Evolutionary conservation across 805 yeast species (phyloP).

Genomic region (Yamadazyma nakazawae): DNA sequence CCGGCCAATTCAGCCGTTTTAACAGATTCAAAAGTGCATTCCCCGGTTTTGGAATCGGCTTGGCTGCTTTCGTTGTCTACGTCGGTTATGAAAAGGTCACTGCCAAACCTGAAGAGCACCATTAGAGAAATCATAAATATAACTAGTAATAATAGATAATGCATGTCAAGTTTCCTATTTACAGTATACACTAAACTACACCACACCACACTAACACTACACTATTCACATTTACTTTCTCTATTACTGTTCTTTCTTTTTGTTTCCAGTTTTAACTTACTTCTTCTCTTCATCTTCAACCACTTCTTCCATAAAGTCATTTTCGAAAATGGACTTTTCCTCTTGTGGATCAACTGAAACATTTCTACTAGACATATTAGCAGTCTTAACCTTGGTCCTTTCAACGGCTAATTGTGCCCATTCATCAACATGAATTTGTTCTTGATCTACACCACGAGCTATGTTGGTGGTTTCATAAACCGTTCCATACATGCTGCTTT

Average conservation of each 20-base stretch:
- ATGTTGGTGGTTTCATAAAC: slow-evolving; percentile 59
- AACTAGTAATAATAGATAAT: slow-evolving; percentile 1
- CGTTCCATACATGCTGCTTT: slow-evolving; percentile 82
- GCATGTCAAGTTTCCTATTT: not conserved
- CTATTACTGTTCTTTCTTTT: not conserved
- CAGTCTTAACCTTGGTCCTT: slow-evolving; percentile 54
- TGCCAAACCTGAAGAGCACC: slow-evolving; percentile 29
- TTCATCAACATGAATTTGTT: slow-evolving; percentile 63
- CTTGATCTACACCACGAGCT: slow-evolving; percentile 66
- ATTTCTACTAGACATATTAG: slow-evolving; percentile 30
- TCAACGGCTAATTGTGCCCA: slow-evolving; percentile 74
- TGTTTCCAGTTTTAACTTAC: not conserved
- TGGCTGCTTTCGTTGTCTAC: slow-evolving; percentile 68
- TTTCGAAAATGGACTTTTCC: slow-evolving; percentile 18
- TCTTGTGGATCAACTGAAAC: slow-evolving; percentile 20
- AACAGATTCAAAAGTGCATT: slow-evolving; percentile 68
- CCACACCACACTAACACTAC: not conserved
- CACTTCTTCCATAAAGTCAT: not conserved
- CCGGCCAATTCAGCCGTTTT: slow-evolving; percentile 71
- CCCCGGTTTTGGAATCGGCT: slow-evolving; percentile 79
- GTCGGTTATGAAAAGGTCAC: slow-evolving; percentile 57
- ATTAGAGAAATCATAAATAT: slow-evolving; percentile 11
- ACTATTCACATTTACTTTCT: not conserved
- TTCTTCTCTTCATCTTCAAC: not conserved
- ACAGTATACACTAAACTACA: not conserved